Conservation (phyloP, 2,329 filamentous ascomycete species). For the Cytospora leucostoma region DNA sequence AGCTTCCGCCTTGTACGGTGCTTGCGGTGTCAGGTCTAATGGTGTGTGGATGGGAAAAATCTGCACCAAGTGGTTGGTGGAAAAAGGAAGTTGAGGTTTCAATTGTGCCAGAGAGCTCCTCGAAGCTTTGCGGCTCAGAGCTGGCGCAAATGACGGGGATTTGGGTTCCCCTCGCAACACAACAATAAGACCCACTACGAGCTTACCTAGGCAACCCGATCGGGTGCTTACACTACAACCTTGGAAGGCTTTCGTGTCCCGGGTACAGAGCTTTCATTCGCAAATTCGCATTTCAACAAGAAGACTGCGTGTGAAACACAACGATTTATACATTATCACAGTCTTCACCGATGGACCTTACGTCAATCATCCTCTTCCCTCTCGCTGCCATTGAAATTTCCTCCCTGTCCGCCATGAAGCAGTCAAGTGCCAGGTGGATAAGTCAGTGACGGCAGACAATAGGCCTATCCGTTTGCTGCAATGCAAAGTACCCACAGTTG, state of each 20-base stretch:
- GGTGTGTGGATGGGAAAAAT: conserved; percentile 4
- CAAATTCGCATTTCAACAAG: neutral
- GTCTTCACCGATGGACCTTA: no score
- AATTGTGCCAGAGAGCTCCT: conserved; percentile 11
- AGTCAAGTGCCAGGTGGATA: neutral
- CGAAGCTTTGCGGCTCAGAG: conserved; percentile 18
- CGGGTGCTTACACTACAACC: neutral
- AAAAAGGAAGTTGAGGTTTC: conserved; percentile 9
- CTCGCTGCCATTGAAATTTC: no score
- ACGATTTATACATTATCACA: neutral
- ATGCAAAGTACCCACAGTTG: conserved; percentile 26
- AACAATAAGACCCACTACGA: conserved; percentile 13
- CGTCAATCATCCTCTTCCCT: no score
- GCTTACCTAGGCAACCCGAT: neutral
- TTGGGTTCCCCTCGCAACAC: conserved; percentile 16
- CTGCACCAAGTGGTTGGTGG: conserved; percentile 16
- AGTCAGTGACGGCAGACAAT: conserved; percentile 2
- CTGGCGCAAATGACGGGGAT: conserved; percentile 16
- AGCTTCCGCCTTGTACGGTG: conserved; percentile 2
- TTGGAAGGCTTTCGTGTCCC: neutral
- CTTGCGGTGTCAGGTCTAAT: neutral
- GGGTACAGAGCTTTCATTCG: neutral
- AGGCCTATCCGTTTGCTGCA: neutral
- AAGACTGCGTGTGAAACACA: neutral
- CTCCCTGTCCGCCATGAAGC: no score